Conservation (phyloP, 805 yeast species). For the Yamadazyma sp. region DNA sequence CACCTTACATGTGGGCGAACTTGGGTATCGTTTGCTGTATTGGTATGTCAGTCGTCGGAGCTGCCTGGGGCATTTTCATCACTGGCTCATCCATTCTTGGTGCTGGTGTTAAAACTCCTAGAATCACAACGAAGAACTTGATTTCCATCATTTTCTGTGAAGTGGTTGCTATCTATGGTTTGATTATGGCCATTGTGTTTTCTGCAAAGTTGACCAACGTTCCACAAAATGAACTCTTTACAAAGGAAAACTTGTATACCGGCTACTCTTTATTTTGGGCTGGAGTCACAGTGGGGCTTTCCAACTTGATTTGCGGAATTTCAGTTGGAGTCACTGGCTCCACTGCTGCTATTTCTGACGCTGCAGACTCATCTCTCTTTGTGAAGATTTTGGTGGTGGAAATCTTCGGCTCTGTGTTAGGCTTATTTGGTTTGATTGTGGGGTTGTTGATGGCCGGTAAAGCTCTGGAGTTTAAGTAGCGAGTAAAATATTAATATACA, state of each 20-base stretch:
- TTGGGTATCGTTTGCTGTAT: slow-evolving; percentile 88
- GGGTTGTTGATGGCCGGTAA: slow-evolving; percentile 97
- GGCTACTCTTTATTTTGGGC: slow-evolving; percentile 98
- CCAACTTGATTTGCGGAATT: slow-evolving; percentile 93
- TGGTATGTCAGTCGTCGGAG: slow-evolving; percentile 93
- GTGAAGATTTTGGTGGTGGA: slow-evolving; percentile 96
- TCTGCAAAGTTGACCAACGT: slow-evolving; percentile 81
- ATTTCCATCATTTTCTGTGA: slow-evolving; percentile 98
- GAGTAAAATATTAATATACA: no score
- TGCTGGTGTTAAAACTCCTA: slow-evolving; percentile 97
- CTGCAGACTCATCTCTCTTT: slow-evolving; percentile 92
- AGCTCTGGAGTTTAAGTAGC: slow-evolving; percentile 81
- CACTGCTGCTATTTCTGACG: slow-evolving; percentile 97
- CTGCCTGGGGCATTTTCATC: slow-evolving; percentile 98
- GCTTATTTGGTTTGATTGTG: slow-evolving; percentile 93
- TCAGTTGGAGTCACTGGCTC: slow-evolving; percentile 98
- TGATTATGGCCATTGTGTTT: slow-evolving; percentile 96
- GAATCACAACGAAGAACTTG: slow-evolving; percentile 95
- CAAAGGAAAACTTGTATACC: slow-evolving; percentile 88
- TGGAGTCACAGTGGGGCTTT: slow-evolving; percentile 90
- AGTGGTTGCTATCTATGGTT: slow-evolving; percentile 97
- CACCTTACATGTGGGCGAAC: slow-evolving; percentile 97
- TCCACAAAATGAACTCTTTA: slow-evolving; percentile 58
- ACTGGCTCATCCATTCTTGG: slow-evolving; percentile 94
- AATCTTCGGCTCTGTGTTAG: slow-evolving; percentile 95